Evolutionary conservation across 331 rosid species (phyloP).

Genomic region (Malus hybrid): DNA sequence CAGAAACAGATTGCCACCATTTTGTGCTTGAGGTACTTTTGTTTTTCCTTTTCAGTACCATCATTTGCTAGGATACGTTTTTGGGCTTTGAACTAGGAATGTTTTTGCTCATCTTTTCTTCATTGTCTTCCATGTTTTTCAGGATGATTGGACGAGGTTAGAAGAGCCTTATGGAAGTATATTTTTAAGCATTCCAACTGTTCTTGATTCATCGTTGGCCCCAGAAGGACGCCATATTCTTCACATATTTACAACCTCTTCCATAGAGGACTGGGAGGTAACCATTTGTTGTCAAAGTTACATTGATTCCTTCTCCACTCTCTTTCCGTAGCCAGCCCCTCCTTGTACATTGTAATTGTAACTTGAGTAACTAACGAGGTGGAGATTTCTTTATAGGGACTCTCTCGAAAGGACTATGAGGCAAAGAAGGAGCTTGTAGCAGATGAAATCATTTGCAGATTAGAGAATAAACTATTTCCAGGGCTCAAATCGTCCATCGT

Average conservation of each 20-base stretch:
- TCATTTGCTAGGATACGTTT: conserved; percentile 7
- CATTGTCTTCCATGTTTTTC: conserved; percentile 9
- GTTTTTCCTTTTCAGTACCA: conserved; percentile 17
- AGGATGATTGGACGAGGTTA: conserved; percentile 60
- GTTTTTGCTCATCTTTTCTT: not conserved
- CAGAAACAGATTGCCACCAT: conserved; percentile 78
- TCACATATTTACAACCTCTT: conserved; percentile 91
- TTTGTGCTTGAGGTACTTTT: conserved; percentile 80
- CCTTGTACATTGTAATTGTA: not conserved
- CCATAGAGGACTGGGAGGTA: conserved; percentile 92
- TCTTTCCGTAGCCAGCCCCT: not conserved
- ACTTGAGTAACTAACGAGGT: conserved; percentile 3
- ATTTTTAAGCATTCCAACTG: conserved; percentile 89
- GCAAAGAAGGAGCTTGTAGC: conserved; percentile 84
- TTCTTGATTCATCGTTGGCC: conserved; percentile 84
- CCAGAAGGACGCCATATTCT: conserved; percentile 86
- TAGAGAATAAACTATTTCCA: conserved; percentile 80
- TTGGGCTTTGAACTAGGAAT: not conserved
- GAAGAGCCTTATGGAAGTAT: conserved; percentile 90
- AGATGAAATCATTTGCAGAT: conserved; percentile 63
- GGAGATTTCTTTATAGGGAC: conserved; percentile 44
- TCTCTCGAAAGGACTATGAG: conserved; percentile 58
- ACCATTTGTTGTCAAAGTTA: conserved; percentile 6
- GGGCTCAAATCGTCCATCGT: conserved; percentile 62
- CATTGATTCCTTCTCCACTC: conserved; percentile 2